Evolutionary conservation across 306 rosid genomes (phyloP), one percentile per base, ranked within the genome.

Genomic region (Prunus kanzakura): DNA sequence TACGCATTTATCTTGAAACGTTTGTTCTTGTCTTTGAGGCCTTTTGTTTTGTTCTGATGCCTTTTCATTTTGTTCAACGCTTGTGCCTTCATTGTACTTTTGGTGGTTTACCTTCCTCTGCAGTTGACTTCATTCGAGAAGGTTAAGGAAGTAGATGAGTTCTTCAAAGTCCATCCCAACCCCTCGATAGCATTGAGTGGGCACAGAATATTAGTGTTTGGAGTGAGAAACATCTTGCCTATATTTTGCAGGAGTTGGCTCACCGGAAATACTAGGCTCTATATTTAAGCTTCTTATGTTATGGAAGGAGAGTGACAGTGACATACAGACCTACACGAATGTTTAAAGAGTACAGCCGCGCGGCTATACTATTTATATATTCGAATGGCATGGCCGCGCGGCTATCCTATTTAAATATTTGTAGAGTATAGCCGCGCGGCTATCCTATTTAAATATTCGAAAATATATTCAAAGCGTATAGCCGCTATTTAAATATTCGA

Each of bases 111-210:
- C 30, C 30, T 54, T 4, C 67, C 56, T 65, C 75, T 16, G 78
- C 93, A 95, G 98, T 90, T 95, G 83, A 82, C 98, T 32, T 88
- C 97, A 19, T 38, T 75, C 56, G 98, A 95, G 84, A 92, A 95
- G 88, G 93, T 86, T 3, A 86, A 85, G 74, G 98, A 92, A 79
- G 82, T 88, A 8, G 95, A 95, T 79, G 97, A 88, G 73, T 95
- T 92, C 88, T 94, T 92, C 74, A 85, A 82, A 25, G 84, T 16
- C 80, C 96, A 78, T 65, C 46, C 66, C 8, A 84, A 43, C 75
- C 86, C 91, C 2, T 27, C 89, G 14, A 85, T 92, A 32, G 98
- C 84, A 81, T 88, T 41, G 98, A 95, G 87, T 78, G 88, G 15
- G 90, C 89, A 45, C 72, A 79, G 74, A 90, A n/a, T n/a, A n/a